Conservation (phyloP, 2,329 filamentous ascomycete species). For the Stromatinia cepivora region DNA sequence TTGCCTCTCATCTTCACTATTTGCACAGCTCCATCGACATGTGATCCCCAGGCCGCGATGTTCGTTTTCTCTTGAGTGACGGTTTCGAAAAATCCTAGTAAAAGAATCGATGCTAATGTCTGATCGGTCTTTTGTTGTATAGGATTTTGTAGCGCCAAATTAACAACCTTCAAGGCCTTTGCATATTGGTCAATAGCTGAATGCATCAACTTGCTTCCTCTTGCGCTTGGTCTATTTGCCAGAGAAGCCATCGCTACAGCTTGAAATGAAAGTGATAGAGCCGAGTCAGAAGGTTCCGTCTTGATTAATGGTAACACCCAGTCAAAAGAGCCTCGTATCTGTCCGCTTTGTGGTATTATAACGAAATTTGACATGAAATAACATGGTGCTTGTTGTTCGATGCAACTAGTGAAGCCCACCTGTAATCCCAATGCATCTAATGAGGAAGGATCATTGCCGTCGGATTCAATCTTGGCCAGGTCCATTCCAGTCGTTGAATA, state of each 20-base stretch:
- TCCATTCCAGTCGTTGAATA: neutral
- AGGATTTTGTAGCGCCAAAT: slow-evolving; percentile 54
- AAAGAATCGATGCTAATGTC: slow-evolving; percentile 59
- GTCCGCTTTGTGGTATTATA: slow-evolving; percentile 52
- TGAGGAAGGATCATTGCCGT: slow-evolving; percentile 38
- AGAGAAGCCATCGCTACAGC: slow-evolving; percentile 60
- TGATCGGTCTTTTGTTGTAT: slow-evolving; percentile 53
- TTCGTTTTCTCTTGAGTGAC: slow-evolving; percentile 55
- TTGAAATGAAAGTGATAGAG: slow-evolving; percentile 57
- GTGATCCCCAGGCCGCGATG: slow-evolving; percentile 61
- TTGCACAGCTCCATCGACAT: slow-evolving; percentile 64
- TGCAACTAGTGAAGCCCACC: slow-evolving; percentile 45
- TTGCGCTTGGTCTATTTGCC: slow-evolving; percentile 50
- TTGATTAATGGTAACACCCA: slow-evolving; percentile 58
- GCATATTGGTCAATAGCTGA: slow-evolving; percentile 55
- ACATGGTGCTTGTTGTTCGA: slow-evolving; percentile 57
- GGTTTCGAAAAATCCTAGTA: slow-evolving; percentile 59
- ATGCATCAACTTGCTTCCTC: slow-evolving; percentile 40
- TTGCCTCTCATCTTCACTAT: slow-evolving; percentile 58
- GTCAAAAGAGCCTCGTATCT: slow-evolving; percentile 57
- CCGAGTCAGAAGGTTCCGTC: slow-evolving; percentile 46
- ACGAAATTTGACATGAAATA: slow-evolving; percentile 64
- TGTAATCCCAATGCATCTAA: neutral
- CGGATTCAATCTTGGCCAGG: slow-evolving; percentile 6
- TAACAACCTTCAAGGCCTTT: slow-evolving; percentile 54